Evolutionary conservation across 768 basidiomycete genomes (phyloP), one percentile per base, ranked within the genome.

Genomic region (Rhizopogon roseolus): DNA sequence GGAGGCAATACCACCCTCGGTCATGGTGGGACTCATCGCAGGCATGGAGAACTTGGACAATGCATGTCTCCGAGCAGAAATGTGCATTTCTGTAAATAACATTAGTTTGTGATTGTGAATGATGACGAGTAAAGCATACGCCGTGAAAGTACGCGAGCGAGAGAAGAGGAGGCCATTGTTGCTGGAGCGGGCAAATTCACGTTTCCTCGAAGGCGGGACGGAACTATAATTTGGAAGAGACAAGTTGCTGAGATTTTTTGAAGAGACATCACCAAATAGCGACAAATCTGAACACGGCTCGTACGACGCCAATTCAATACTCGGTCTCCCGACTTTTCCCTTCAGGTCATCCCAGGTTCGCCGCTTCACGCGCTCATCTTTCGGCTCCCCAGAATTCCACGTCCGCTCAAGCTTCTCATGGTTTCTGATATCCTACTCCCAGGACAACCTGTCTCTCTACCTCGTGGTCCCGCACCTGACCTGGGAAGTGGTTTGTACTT

Each of bases 21-120:
- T 94, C 97, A 99, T 99, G 54, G 97, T 99, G 32, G 97, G 97
- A 58, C 93, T 96, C 96, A 98, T 99, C 62, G 97, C 94, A 54
- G 94, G 95, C 93, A 97, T 95, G 58, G 85, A 77, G 75, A 98
- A 95, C 68, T 85, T 91, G 56, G 89, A 76, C 61, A 98, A 80
- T 38, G 88, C 94, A 74, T 79, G 74, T 62, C 88, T 76, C 57
- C 84, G 81, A 52, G 86, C 80, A 29, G 95, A 94, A 64, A 81
- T 80, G 76, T 94, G 91, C 51, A 98, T 76, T 64, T 84, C 95
- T 96, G 65, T 50, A 37, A 25, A 44, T 32, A 50, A 27, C 22
- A 10, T 36, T 36, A 32, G 44, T 28, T 3, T 28, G 53, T 57
- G 5, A 57, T 53, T 5, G 4, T 48, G n/a, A n/a, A 22, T 22